Evolutionary conservation across 1,284 basidiomycete genomes (phyloP), one percentile per base, ranked within the genome.

Genomic region (Irpex sp.): DNA sequence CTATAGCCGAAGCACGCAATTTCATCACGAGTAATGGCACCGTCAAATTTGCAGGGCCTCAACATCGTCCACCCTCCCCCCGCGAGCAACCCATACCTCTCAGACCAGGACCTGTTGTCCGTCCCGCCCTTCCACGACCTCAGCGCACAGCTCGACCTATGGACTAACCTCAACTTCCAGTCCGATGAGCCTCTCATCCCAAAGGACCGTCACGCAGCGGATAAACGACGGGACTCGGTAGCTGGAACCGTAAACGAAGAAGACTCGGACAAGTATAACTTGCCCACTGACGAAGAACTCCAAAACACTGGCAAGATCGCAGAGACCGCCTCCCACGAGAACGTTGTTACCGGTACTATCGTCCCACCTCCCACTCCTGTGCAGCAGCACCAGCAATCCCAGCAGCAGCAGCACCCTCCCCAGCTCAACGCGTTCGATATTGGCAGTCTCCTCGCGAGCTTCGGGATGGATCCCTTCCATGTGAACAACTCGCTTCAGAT

Each of bases 141-240:
- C 59, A 82, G 82, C 17, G 89, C 90, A 2, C 90, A 93, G 72
- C 87, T 94, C 63, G 90, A 92, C 74, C 79, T 93, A 58, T 94
- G 93, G 93, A 90, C 91, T 7, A 89, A 90, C 74, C 81, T 94
- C 65, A 77, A 86, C 13, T 94, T 94, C 75, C 86, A 92, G 63
- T 86, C 85, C 1, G 90, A 93, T 71, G 90, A 92, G 63, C 83
- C 87, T 21, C 68, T 78, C 60, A 77, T 72, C 53, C 62, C 65
- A 17, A 70, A 70, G 54, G 68, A 68, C 15, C 31, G 56, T 21
- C 46, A 36, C 17, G 67, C 68, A 36, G 9, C 21, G 21, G 63
- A 63, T 60, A 68, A 73, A 62, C 60, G 63, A 33, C 57, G 55
- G 39, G 35, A 62, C 3, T 71, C 61, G 31, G 66, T 68, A 39